Evolutionary conservation across 2,329 filamentous ascomycete genomes (phyloP), one percentile per base, ranked within the genome.

Genomic region (Penicillium concentricum): DNA sequence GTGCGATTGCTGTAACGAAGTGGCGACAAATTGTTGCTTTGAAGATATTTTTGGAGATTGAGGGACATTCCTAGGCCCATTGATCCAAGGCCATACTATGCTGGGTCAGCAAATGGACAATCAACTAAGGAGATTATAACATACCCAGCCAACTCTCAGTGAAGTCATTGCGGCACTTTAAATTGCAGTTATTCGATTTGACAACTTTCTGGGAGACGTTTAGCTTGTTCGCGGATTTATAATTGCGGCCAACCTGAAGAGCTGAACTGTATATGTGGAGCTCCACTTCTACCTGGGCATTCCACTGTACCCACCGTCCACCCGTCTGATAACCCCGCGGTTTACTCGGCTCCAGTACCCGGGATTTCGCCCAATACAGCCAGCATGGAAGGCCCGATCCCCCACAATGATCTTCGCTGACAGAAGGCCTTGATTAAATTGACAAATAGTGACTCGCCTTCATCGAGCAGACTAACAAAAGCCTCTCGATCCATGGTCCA

Each of bases 1-100:
- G 79, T 81, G 9, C 79, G 76, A 54, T 82, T 82, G 56, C 70
- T 75, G 58, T 78, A 82, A 2, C 58, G 64, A 2, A 83, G 63
- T 5, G 61, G 54, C 0, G 72, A 60, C 0, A 63, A 49, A 4
- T n/a, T 10, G 0, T 59, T 52, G 1, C 1, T 51, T 47, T 7
- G 55, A 0, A 82, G 58, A 48, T 82, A 67, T 26, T 70, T 76
- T 39, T 82, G 81, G 0, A 83, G 69, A 55, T 83, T 82, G 7
- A 66, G 69, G 1, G 80, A 77, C 81, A 83, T 83, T 2, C 67
- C 70, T 0, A 75, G 67, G 1, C 81, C 81, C 80, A 83, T 83
- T 0, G 79, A 82, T 1, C 81, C 80, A 0, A 83, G 74, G 4
- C 81, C 81, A 56, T 49, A 61, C 59, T 61, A 34, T 48, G 18